These are phyloP conservation scores for Exophiala phaeomuriformis DNA, from an alignment of 2,329 filamentous ascomycete species.

Conservation along the genomic window DNA sequence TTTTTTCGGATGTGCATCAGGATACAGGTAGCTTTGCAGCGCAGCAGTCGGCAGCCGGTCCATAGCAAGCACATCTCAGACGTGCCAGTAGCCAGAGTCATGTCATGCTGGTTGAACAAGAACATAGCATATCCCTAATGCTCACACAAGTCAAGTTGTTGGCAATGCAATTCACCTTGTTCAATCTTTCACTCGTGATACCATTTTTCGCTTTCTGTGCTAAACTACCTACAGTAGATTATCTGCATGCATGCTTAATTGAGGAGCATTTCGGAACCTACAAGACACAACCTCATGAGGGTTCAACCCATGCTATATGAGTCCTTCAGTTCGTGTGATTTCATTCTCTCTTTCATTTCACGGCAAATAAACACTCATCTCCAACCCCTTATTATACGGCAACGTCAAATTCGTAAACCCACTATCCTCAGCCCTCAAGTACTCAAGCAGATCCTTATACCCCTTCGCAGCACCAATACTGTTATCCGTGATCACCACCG, in stretches of 20 bases:
- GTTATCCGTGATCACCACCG: constrained; percentile 37
- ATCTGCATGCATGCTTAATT: too few species aligned
- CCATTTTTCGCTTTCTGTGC: too few species aligned
- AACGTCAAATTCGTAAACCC: constrained; percentile 46
- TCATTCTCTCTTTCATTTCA: not conserved
- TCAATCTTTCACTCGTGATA: too few species aligned
- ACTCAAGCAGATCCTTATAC: constrained; percentile 31
- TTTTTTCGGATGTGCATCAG: constrained; percentile 3
- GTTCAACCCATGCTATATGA: too few species aligned
- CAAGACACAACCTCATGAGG: too few species aligned
- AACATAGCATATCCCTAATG: not conserved
- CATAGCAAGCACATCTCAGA: not conserved
- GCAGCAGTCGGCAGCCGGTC: not conserved
- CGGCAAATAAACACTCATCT: constrained; percentile 36
- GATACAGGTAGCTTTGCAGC: not conserved
- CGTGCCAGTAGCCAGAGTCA: not conserved
- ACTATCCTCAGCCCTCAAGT: constrained; percentile 34
- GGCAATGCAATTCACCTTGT: too few species aligned
- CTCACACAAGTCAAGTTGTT: not conserved
- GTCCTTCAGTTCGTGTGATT: not conserved
- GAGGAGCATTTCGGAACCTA: too few species aligned
- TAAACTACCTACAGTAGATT: too few species aligned
- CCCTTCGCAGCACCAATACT: constrained; percentile 28
- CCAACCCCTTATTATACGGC: constrained; percentile 44
- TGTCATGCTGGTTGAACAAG: not conserved